phyloP scores from a whole-genome alignment of 2,329 filamentous ascomycete species.

The Aspergillus sp. region DNA sequence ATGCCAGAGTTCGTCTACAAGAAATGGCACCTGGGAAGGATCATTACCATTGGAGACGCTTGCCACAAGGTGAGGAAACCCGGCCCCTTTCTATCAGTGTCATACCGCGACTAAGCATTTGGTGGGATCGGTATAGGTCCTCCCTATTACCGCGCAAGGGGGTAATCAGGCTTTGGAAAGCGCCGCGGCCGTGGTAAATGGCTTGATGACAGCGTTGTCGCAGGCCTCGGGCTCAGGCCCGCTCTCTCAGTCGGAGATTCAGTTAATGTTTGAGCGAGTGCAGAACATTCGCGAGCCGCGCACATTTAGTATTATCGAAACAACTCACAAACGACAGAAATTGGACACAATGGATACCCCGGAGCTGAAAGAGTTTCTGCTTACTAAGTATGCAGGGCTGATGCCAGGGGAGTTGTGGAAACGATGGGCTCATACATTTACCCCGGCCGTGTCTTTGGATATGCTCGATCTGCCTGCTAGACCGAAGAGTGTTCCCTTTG shows the following conservation, averaged over 20 bases:
- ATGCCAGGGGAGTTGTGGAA: not conserved
- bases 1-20: slow-evolving; percentile 25
- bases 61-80: slow-evolving; percentile 29
- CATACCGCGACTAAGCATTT: not conserved
- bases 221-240: not conserved
- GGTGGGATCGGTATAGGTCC: slow-evolving; percentile 11
- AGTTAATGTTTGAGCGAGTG: slow-evolving; percentile 9
- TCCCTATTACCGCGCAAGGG: slow-evolving; percentile 29
- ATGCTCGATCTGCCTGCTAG: not conserved
- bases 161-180: slow-evolving; percentile 39
- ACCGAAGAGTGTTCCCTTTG: not conserved
- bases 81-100: not conserved
- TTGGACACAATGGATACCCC: slow-evolving; percentile 16
- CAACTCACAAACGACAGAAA: slow-evolving; percentile 1
- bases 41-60: slow-evolving; percentile 35
- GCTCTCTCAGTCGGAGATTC: not conserved
- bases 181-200: slow-evolving; percentile 28
- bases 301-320: not conserved
- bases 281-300: slow-evolving; percentile 5
- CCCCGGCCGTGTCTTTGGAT: not conserved
- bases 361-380: slow-evolving; percentile 9
- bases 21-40: slow-evolving; percentile 27
- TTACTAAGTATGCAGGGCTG: slow-evolving; percentile 26
- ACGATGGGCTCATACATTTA: not conserved
- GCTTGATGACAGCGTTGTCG: not conserved